Base-by-base conservation (phyloP, 2,329 filamentous ascomycete species). In the Ophiostoma fasciatum region DNA sequence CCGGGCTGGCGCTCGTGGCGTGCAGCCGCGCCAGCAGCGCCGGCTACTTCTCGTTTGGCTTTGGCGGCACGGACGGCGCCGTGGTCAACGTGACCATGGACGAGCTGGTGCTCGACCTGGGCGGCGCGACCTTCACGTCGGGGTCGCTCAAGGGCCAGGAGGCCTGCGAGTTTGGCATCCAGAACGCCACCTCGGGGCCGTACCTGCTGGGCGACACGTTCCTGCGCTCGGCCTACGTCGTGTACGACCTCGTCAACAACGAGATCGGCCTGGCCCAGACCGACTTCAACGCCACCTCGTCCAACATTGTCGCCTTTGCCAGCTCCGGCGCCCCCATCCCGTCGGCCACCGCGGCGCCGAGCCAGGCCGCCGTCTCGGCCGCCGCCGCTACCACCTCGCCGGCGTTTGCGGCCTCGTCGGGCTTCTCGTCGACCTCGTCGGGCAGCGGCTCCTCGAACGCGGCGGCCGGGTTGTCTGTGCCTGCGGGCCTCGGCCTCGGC, bases 161-260 rank as follows among this genome's bases (percentile, higher is more conserved):
- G 0, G 56, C 59, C 0, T 77, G 72, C 49, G 55, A 61, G 36
- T 72, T 77, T 38, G 72, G 73, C 27, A 66, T 77, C 39, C 62
- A 69, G 45, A 68, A 68, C 48, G 56, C 60, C 33, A 60, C 52
- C 17, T 48, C 47, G 17, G 42, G 51, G 3, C 53, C 61, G 0
- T 68, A 54, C 44, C 54, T 74, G 28, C 59, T 74, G 9, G 71
- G 71, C 29, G 70, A 72, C 45, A 69, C 64, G 0, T 74, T 75
- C 48, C 51, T 74, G 22, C 63, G 71, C 36, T 74, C 68, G 1
- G 70, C 69, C 1, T 75, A 74, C 42, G 64, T 74, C 6, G 68
- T 74, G 7, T 74, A 72, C 43, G 71, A 75, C 42, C 53, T 74
- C 15, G 59, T 63, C 34, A 74, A 74, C 51, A 67, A 72, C 48